These are phyloP conservation scores for Aspergillus nanangensis DNA, from an alignment of 495 filamentous ascomycete genomes.

Conservation along the genomic window DNA sequence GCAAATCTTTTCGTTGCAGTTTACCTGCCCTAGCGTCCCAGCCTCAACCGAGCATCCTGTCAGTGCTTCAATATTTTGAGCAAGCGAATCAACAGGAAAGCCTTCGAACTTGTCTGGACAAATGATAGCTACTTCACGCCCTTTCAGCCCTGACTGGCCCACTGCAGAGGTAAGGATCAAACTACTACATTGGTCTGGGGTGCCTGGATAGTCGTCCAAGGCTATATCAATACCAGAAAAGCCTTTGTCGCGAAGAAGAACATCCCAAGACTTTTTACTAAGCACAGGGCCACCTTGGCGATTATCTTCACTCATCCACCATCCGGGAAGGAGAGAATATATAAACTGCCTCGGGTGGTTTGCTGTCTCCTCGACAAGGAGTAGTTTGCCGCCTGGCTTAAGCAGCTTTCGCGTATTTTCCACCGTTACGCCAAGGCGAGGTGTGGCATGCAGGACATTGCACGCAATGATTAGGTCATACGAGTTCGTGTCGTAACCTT, in stretches of 20 bases:
- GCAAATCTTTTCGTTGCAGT: too few relatives aligned
- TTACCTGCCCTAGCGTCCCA: too few relatives aligned
- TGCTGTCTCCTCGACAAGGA: slow-evolving; percentile 20
- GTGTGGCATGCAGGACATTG: slow-evolving; percentile 12
- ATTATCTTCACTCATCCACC: background rate
- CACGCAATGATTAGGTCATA: slow-evolving; percentile 22
- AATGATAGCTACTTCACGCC: too few relatives aligned
- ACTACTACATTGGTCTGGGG: background rate
- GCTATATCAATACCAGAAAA: background rate
- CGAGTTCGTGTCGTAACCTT: slow-evolving; percentile 11
- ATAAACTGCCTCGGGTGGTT: background rate
- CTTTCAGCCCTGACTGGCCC: too few relatives aligned
- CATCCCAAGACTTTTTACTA: background rate
- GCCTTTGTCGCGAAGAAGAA: background rate
- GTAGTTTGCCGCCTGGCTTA: slow-evolving; percentile 16
- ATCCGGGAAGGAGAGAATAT: slow-evolving; percentile 1
- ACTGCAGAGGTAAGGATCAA: too few relatives aligned
- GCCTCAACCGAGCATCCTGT: too few relatives aligned
- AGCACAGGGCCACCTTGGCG: background rate
- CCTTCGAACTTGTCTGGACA: too few relatives aligned
- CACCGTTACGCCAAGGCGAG: background rate
- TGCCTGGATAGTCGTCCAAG: background rate
- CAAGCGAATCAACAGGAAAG: too few relatives aligned
- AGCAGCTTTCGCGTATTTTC: slow-evolving; percentile 1
- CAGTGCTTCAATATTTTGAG: too few relatives aligned